Conservation (phyloP, 441 rosid species). For the Adansonia grandidieri region DNA sequence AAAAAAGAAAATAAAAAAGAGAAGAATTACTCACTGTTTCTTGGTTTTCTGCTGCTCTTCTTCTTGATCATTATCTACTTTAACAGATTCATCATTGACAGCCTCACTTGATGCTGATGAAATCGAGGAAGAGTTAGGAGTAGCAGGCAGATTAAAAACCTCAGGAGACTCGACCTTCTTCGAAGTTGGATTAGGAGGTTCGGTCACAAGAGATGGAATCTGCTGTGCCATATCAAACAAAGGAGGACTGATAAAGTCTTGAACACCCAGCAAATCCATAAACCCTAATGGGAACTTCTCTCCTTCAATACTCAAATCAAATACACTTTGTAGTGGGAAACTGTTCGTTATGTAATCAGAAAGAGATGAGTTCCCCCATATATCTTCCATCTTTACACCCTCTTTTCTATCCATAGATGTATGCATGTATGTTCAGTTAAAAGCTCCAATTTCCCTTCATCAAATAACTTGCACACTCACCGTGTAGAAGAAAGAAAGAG, state of each 20-base stretch:
- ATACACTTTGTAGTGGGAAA: slow-evolving; percentile 43
- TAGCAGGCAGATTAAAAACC: slow-evolving; percentile 56
- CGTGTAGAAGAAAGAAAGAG: neutral
- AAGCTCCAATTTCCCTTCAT: slow-evolving; percentile 28
- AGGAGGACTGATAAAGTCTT: slow-evolving; percentile 37
- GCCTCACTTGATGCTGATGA: slow-evolving; percentile 72
- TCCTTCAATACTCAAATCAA: slow-evolving; percentile 40
- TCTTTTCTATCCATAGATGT: slow-evolving; percentile 42
- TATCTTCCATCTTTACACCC: slow-evolving; percentile 47
- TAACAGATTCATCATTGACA: slow-evolving; percentile 40
- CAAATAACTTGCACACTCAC: neutral
- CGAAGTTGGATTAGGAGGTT: slow-evolving; percentile 26
- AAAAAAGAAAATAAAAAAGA: neutral
- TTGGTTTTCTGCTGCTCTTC: slow-evolving; percentile 41
- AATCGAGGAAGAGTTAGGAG: slow-evolving; percentile 72
- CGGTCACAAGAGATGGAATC: slow-evolving; percentile 29
- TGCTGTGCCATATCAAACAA: slow-evolving; percentile 29
- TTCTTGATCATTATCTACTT: slow-evolving; percentile 35
- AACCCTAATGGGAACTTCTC: slow-evolving; percentile 69
- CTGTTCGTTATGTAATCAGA: slow-evolving; percentile 36
- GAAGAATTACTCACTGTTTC: slow-evolving; percentile 38
- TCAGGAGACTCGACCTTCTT: slow-evolving; percentile 49
- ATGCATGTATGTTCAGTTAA: neutral
- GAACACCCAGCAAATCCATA: slow-evolving; percentile 71
- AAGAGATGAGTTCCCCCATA: slow-evolving; percentile 43